phyloP scores from a whole-genome alignment of 2,329 filamentous ascomycete species.

The Cladosporium austrohemisphaericum region DNA sequence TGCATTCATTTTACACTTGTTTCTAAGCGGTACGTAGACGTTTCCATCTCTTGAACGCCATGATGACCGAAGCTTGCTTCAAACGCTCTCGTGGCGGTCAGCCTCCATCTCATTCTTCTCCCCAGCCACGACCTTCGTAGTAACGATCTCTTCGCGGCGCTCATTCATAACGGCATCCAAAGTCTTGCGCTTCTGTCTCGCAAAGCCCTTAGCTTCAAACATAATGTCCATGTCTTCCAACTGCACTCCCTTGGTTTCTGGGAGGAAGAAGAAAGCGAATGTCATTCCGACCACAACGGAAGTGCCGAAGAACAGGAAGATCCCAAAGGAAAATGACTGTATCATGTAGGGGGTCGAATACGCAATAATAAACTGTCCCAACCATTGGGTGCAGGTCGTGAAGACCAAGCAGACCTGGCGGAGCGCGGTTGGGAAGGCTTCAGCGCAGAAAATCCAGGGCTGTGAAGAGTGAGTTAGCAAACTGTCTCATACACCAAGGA shows the following conservation, averaged over 20 bases:
- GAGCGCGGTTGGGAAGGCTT: constrained; percentile 46
- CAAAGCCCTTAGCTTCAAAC: constrained; percentile 4
- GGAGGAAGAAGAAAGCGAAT: constrained; percentile 59
- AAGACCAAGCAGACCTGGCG: constrained; percentile 39
- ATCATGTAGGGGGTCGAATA: constrained; percentile 39
- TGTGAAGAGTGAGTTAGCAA: no score
- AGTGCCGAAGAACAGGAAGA: constrained; percentile 37
- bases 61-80: background rate
- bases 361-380: constrained; percentile 39
- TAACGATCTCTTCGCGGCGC: constrained; percentile 3
- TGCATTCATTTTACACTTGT: no score
- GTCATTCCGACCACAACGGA: constrained; percentile 24
- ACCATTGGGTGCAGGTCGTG: constrained; percentile 38
- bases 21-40: no score
- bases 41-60: no score
- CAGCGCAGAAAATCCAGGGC: constrained; percentile 41
- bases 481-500: no score
- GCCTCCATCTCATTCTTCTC: constrained; percentile 1
- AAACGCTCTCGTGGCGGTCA: constrained; percentile 4
- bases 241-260: constrained; percentile 62
- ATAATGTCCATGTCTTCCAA: constrained; percentile 10
- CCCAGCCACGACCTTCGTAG: background rate
- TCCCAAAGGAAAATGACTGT: constrained; percentile 35
- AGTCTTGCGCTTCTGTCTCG: constrained; percentile 10
- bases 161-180: constrained; percentile 2